Conservation (phyloP, 768 basidiomycete species). For the Zangia roseola region DNA sequence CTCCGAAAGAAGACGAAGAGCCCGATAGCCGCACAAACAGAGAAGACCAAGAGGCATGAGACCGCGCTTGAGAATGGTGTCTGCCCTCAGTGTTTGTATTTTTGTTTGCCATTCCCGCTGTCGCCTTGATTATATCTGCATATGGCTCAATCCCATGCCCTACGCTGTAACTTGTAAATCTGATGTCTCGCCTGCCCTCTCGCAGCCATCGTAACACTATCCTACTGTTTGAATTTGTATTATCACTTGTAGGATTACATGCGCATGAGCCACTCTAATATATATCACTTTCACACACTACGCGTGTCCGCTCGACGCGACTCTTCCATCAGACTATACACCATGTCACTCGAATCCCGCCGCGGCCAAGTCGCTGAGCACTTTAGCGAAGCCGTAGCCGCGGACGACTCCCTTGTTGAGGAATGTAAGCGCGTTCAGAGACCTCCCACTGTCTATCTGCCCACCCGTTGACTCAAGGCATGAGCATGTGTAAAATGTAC, state of each 20-base stretch:
- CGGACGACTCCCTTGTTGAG: conserved; percentile 44
- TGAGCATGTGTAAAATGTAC: conserved; percentile 63
- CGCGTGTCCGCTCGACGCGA: background rate
- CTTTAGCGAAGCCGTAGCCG: conserved; percentile 29
- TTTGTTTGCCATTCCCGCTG: conserved; percentile 20
- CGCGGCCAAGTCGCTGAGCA: conserved; percentile 22
- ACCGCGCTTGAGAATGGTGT: conserved; percentile 2
- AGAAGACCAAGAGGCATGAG: conserved; percentile 17
- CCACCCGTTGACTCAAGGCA: conserved; percentile 42
- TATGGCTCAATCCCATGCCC: conserved; percentile 18
- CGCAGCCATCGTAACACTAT: conserved; percentile 22
- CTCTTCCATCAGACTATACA: background rate
- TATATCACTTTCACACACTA: conserved; percentile 2
- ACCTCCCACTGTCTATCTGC: background rate
- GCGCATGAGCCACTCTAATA: conserved; percentile 21
- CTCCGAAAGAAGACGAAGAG: conserved; percentile 18
- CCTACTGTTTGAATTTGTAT: conserved; percentile 29
- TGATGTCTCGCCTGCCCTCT: conserved; percentile 17
- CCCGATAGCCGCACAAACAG: conserved; percentile 6
- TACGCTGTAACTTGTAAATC: conserved; percentile 6
- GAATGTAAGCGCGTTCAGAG: conserved; percentile 47
- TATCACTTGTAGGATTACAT: conserved; percentile 27
- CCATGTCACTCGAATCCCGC: conserved; percentile 22
- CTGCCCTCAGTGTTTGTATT: conserved; percentile 6
- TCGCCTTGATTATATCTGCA: conserved; percentile 23